These are phyloP conservation scores for Cladophialophora psammophila DNA, from an alignment of 2,329 filamentous ascomycete species.

Conservation along the genomic window DNA sequence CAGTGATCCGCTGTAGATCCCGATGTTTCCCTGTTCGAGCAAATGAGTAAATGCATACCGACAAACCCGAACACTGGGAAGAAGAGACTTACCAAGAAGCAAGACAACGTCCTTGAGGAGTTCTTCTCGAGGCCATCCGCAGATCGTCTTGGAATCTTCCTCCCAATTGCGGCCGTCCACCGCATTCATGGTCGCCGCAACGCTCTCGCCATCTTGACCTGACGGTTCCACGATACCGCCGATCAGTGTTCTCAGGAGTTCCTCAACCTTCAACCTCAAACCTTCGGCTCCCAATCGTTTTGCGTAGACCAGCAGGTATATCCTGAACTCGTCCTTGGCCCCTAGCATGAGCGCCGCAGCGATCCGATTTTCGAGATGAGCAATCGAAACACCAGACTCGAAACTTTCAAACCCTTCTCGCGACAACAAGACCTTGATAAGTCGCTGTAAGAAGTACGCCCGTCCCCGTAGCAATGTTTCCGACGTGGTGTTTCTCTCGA, in stretches of 20 bases:
- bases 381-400: conserved; percentile 88
- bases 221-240: conserved; percentile 69
- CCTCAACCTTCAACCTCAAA: conserved; percentile 85
- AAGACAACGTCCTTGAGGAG: conserved; percentile 89
- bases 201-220: conserved; percentile 56
- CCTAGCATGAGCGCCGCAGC: conserved; percentile 85
- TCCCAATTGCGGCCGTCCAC: conserved; percentile 67
- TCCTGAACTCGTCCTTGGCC: conserved; percentile 87
- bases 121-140: conserved; percentile 89
- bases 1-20: conserved; percentile 90
- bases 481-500: conserved; percentile 93
- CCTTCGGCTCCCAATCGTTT: conserved; percentile 94
- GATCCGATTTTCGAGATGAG: conserved; percentile 92
- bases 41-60: conserved; percentile 28
- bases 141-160: conserved; percentile 73
- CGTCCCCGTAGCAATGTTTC: conserved; percentile 91
- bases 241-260: conserved; percentile 81
- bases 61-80: not conserved
- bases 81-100: conserved; percentile 76
- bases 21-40: conserved; percentile 80
- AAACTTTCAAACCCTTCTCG: conserved; percentile 92
- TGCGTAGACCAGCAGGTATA: conserved; percentile 98
- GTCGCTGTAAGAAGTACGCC: conserved; percentile 86
- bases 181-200: conserved; percentile 54
- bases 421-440: conserved; percentile 87